Conservation (phyloP, 805 yeast species). For the Brettanomyces naardenensis region DNA sequence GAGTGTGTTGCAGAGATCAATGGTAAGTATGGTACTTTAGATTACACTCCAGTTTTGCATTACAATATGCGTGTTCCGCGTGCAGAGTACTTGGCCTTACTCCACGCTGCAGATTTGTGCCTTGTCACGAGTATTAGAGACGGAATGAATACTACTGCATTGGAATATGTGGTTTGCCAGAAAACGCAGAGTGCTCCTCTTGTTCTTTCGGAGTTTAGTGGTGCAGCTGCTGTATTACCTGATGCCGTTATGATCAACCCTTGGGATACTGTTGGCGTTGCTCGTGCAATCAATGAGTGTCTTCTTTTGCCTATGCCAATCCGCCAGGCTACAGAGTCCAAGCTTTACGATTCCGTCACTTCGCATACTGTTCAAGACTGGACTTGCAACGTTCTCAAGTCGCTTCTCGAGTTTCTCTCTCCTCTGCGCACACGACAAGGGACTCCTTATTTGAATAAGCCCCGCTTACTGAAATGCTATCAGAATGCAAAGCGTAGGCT, state of each 20-base stretch:
- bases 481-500: slow-evolving; percentile 56
- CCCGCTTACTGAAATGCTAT: slow-evolving; percentile 53
- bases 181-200: slow-evolving; percentile 67
- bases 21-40: slow-evolving; percentile 73
- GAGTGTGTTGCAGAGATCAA: slow-evolving; percentile 81
- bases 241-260: slow-evolving; percentile 87
- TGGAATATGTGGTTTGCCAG: slow-evolving; percentile 87
- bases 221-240: slow-evolving; percentile 63
- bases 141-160: slow-evolving; percentile 92
- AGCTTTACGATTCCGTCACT: slow-evolving; percentile 56
- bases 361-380: slow-evolving; percentile 73
- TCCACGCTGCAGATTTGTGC: slow-evolving; percentile 86
- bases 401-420: slow-evolving; percentile 24
- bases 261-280: slow-evolving; percentile 93
- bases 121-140: slow-evolving; percentile 87
- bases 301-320: slow-evolving; percentile 45
- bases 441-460: slow-evolving; percentile 79
- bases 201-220: slow-evolving; percentile 88
- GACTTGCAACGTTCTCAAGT: slow-evolving; percentile 56
- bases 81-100: slow-evolving; percentile 81
- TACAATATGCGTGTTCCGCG: slow-evolving; percentile 84
- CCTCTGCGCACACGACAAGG: slow-evolving; percentile 38
- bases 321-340: slow-evolving; percentile 38
- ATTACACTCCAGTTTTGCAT: slow-evolving; percentile 84
- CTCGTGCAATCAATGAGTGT: slow-evolving; percentile 70